Percentiles rank a stretch among this genome's conserved stretches.
Evolutionary conservation across 2,329 filamentous ascomycete genomes (phyloP).

Genomic region (Scedosporium apiospermum): DNA sequence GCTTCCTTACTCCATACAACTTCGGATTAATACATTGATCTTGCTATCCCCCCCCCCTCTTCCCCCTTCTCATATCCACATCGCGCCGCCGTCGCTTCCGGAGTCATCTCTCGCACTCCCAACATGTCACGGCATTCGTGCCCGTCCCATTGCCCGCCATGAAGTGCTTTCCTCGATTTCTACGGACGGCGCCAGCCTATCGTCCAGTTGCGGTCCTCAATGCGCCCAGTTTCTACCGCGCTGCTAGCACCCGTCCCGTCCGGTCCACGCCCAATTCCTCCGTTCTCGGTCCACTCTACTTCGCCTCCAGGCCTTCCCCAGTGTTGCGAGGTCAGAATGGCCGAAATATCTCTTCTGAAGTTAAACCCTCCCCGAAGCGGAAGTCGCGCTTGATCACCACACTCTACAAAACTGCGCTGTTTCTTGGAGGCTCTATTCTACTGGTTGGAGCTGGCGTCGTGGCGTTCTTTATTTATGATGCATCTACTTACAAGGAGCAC

Average conservation of each 20-base stretch:
- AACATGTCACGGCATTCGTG: too few species aligned
- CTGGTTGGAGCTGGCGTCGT: constrained; percentile 61
- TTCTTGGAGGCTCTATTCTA: constrained; percentile 65
- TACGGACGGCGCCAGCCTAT: background rate
- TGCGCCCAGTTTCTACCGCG: background rate
- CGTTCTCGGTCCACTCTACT: background rate
- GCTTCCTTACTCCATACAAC: too few species aligned
- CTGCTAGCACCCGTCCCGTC: background rate
- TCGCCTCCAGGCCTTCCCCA: background rate
- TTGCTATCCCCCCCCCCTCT: too few species aligned
- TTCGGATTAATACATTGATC: too few species aligned
- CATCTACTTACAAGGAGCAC: constrained; percentile 75
- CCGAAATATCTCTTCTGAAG: background rate
- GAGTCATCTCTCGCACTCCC: too few species aligned
- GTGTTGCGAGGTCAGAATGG: background rate
- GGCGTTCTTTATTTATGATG: constrained; percentile 89
- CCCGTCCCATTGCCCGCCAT: background rate
- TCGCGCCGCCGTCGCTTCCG: too few species aligned
- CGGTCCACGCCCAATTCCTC: background rate
- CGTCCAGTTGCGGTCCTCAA: background rate
- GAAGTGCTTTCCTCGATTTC: background rate
- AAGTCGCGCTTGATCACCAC: constrained; percentile 43
- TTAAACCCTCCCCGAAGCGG: constrained; percentile 23
- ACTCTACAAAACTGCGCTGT: constrained; percentile 59
- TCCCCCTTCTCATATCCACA: too few species aligned